Percentiles rank a stretch among this genome's conserved stretches.
phyloP scores from a whole-genome alignment of 148 eudicot genomes.

The Rhododendron williamsianum region DNA sequence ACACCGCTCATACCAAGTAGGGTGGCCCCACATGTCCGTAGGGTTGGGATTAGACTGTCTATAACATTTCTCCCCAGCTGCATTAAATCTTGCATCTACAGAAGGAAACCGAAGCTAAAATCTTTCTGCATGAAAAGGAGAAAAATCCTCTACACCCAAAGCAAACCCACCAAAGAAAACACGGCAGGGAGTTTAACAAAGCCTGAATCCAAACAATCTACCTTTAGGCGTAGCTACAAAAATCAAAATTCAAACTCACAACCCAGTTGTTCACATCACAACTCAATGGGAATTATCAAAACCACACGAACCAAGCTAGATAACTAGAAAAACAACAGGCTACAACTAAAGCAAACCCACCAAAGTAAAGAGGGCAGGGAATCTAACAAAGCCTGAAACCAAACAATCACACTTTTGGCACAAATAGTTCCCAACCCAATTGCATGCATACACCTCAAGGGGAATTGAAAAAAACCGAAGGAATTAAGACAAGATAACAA shows the following conservation, averaged over 20 bases:
- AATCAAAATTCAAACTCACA: neutral
- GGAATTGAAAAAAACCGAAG: neutral
- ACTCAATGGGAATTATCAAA: no score
- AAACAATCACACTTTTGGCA: neutral
- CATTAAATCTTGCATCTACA: neutral
- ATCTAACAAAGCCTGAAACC: neutral
- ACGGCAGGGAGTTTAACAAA: neutral
- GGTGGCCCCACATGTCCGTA: neutral
- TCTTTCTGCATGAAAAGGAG: neutral
- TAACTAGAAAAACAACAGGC: neutral
- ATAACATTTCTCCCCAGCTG: neutral
- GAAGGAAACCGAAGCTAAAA: neutral
- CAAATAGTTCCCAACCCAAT: neutral
- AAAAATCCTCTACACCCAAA: neutral
- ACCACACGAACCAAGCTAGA: neutral
- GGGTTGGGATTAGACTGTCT: neutral
- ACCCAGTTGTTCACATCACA: neutral
- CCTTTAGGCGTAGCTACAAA: neutral
- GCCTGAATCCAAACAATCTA: neutral
- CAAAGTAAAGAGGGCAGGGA: neutral
- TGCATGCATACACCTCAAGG: neutral
- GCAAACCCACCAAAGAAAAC: neutral
- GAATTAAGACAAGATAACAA: neutral
- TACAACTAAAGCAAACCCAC: neutral
- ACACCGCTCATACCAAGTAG: neutral